Conservation (phyloP, 257 asterid species). For the Rhazya stricta region DNA sequence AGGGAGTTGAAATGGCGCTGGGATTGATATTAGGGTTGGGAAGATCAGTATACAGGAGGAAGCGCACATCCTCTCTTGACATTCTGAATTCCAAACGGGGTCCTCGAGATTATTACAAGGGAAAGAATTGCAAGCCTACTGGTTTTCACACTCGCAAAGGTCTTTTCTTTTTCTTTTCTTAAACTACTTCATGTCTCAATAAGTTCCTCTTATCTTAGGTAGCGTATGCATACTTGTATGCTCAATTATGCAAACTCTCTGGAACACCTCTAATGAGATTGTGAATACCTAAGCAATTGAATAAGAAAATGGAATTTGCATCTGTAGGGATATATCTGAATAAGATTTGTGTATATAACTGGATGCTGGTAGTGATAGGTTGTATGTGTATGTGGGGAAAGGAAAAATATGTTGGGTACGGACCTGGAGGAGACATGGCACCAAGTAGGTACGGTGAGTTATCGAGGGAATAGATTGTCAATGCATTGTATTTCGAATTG, state of each 20-base stretch:
- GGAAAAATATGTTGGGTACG: neutral
- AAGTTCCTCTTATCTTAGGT: neutral
- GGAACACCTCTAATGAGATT: neutral
- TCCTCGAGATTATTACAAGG: slow-evolving; percentile 72
- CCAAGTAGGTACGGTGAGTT: neutral
- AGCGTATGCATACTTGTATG: neutral
- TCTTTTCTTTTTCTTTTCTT: slow-evolving; percentile 6
- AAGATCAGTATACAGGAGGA: slow-evolving; percentile 60
- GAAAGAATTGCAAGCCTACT: slow-evolving; percentile 83
- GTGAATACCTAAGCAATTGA: neutral
- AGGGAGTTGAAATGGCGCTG: slow-evolving; percentile 42
- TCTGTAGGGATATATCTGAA: neutral
- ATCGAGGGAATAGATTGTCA: neutral
- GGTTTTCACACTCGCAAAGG: slow-evolving; percentile 98
- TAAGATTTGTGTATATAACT: neutral
- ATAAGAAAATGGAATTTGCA: neutral
- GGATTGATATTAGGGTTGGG: slow-evolving; percentile 69
- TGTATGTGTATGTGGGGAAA: neutral
- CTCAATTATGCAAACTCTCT: neutral
- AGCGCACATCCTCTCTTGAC: slow-evolving; percentile 71
- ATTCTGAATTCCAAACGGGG: slow-evolving; percentile 66
- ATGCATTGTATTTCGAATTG: neutral
- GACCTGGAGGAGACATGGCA: neutral
- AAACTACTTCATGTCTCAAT: neutral
- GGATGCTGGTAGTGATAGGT: neutral